Evolutionary conservation across 75 land plant genomes (phyloP).

Genomic region (Cupressus sempervirens): DNA sequence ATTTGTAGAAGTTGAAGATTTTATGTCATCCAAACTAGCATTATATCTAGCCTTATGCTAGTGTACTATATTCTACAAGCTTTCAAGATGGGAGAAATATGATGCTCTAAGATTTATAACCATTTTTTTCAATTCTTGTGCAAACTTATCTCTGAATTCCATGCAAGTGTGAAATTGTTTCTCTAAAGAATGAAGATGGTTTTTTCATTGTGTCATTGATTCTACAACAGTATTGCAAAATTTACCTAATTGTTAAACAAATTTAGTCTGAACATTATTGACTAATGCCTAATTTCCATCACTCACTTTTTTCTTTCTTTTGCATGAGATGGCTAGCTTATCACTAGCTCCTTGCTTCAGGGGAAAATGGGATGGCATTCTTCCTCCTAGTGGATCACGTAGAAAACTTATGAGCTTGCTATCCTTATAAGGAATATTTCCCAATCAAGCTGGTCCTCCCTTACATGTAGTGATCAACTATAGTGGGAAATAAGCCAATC

Average conservation of each 20-base stretch:
- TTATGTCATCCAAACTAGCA: slow-evolving; percentile 44
- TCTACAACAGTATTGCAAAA: slow-evolving; percentile 44
- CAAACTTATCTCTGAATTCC: slow-evolving; percentile 39
- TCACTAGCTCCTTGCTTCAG: too few relatives aligned
- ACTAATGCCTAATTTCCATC: slow-evolving; percentile 58
- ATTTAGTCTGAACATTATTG: slow-evolving; percentile 50
- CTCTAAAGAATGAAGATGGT: slow-evolving; percentile 56
- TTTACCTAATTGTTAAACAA: slow-evolving; percentile 40
- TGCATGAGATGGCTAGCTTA: too few relatives aligned
- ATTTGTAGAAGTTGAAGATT: slow-evolving; percentile 26
- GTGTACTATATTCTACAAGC: slow-evolving; percentile 46
- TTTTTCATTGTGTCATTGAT: slow-evolving; percentile 54
- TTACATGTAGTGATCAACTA: too few relatives aligned
- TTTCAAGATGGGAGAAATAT: slow-evolving; percentile 53
- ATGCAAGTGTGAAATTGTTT: slow-evolving; percentile 54
- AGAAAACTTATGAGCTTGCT: too few relatives aligned
- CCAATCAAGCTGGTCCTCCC: too few relatives aligned
- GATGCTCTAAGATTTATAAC: slow-evolving; percentile 26
- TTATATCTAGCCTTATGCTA: slow-evolving; percentile 44
- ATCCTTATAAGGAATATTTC: too few relatives aligned
- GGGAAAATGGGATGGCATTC: too few relatives aligned
- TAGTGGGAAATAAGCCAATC: too few relatives aligned
- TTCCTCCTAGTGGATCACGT: too few relatives aligned
- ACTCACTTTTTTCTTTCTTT: slow-evolving; percentile 61
- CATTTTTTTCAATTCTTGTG: slow-evolving; percentile 36